Percentiles rank a stretch among this genome's conserved stretches.
Evolutionary conservation across 129 eudicot genomes (phyloP).

Genomic region (Cynara cardunculus): DNA sequence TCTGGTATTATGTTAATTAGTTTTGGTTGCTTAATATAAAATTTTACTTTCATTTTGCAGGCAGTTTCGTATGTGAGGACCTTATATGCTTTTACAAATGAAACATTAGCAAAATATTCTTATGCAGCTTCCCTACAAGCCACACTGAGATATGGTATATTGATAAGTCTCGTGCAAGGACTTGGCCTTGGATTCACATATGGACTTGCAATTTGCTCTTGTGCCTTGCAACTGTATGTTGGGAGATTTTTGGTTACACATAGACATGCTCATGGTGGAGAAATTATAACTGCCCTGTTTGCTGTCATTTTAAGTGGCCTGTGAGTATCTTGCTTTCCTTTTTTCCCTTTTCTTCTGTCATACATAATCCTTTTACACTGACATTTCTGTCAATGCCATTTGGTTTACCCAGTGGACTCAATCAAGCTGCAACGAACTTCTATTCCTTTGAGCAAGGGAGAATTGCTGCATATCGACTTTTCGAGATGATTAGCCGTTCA

Average conservation of each 20-base stretch:
- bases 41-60: constrained; percentile 37
- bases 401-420: constrained; percentile 59
- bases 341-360: neutral
- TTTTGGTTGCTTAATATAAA: neutral
- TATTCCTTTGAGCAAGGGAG: constrained; percentile 98
- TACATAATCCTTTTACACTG: neutral
- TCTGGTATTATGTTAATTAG: neutral
- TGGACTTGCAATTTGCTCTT: constrained; percentile 97
- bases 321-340: constrained; percentile 46
- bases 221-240: constrained; percentile 97
- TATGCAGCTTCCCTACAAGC: constrained; percentile 95
- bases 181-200: constrained; percentile 97
- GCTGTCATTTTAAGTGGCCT: constrained; percentile 94
- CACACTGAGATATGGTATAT: constrained; percentile 89
- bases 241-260: constrained; percentile 83
- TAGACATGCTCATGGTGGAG: constrained; percentile 89
- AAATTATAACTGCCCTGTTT: constrained; percentile 81
- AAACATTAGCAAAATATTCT: constrained; percentile 91
- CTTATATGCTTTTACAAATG: constrained; percentile 87
- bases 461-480: constrained; percentile 92
- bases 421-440: constrained; percentile 97
- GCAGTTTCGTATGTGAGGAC: constrained; percentile 86
- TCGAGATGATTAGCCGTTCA: constrained; percentile 97
- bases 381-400: constrained; percentile 15
- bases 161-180: constrained; percentile 98